Evolutionary conservation across 2,329 filamentous ascomycete genomes (phyloP), one percentile per base, ranked within the genome.

Genomic region (Thielaviopsis ethacetica): DNA sequence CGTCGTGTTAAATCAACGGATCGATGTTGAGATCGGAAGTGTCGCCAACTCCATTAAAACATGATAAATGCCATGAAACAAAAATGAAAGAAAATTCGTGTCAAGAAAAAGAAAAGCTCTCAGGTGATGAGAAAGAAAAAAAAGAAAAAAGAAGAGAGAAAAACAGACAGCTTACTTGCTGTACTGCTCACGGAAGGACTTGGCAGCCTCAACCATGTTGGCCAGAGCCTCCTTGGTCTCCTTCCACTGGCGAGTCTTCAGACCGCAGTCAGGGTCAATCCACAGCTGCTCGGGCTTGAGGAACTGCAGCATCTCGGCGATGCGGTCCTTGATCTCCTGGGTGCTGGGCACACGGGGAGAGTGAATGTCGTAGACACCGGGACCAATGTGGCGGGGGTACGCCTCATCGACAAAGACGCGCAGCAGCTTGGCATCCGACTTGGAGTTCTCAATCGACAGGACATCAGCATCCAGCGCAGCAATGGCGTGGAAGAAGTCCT

Each of bases 401-500:
- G 85, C 88, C 76, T 93, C 88, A 73, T 97, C 91, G 67, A 96
- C 88, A 72, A 98, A 98, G 74, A 98, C 93, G 77, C 91, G 87
- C 72, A 98, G 86, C 67, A 98, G 85, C 86, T 98, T 98, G 71
- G 93, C 93, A 70, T 98, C 93, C 68, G 88, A 95, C 86, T 98
- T 98, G 86, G 88, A 94, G 88, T 98, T 98, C 86, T 98, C 93
- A 68, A 98, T 98, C 71, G 88, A 95, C 69, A 98, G 85, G 64
- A 98, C 93, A 76, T 98, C 93, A 64, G 93, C 91, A 72, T 98
- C 93, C 65, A 98, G 86, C 63, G 93, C 91, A 65, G 93, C 89
- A 68, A 98, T 98, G 76, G 93, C 93, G 77, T 97, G 89, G 90
- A 98, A 98, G 83, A 98, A 98, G 81, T 98, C 93, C 79, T 98